Percentiles rank a stretch among this genome's conserved stretches.
Conservation (phyloP, 1,139 yeast genomes). For the Geotrichum australiense region DNA sequence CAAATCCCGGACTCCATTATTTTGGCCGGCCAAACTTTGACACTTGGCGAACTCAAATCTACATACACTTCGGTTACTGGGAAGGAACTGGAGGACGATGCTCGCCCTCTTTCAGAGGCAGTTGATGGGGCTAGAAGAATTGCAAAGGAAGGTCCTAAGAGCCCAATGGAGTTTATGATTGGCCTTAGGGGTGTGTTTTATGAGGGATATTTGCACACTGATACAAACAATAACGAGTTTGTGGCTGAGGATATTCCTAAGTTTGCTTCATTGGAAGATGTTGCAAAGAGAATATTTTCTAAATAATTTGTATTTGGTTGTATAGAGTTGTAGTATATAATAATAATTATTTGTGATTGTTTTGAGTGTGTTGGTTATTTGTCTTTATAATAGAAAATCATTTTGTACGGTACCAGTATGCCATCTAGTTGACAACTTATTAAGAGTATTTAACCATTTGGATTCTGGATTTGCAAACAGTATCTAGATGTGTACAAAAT, state of each 20-base stretch:
- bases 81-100: not conserved
- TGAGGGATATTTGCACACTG: not conserved
- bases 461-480: too few species aligned
- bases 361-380: too few species aligned
- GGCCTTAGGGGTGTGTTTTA: slow-evolving; percentile 3
- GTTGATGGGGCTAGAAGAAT: slow-evolving; percentile 2
- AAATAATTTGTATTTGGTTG: not conserved
- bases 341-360: too few species aligned
- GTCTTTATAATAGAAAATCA: too few species aligned
- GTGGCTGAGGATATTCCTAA: slow-evolving; percentile 8
- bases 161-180: slow-evolving; percentile 1
- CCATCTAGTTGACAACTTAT: too few species aligned
- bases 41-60: not conserved
- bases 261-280: slow-evolving; percentile 4
- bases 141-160: slow-evolving; percentile 1
- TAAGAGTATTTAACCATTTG: too few species aligned
- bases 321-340: too few species aligned
- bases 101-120: not conserved
- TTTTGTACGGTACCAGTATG: too few species aligned
- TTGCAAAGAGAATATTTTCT: not conserved
- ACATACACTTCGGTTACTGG: slow-evolving; percentile 3
- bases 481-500: too few species aligned
- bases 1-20: slow-evolving; percentile 3
- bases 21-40: not conserved
- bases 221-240: slow-evolving; percentile 5